phyloP scores from a whole-genome alignment of 371 early-diverging fungal species.

The Rhizopus delemar region DNA sequence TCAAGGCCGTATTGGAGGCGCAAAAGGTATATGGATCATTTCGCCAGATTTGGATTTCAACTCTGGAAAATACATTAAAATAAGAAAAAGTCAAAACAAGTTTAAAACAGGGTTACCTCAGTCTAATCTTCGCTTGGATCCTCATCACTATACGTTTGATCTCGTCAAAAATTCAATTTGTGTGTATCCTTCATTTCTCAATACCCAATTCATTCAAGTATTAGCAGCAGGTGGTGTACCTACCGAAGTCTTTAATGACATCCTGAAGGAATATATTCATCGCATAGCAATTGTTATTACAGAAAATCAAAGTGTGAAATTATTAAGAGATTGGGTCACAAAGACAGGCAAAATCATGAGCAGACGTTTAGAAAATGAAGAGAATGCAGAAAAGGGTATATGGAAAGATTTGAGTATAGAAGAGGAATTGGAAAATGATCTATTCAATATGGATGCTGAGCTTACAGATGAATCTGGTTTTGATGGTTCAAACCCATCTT shows the following conservation, averaged over 20 bases:
- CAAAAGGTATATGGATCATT: slow-evolving; percentile 54
- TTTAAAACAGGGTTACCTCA: slow-evolving; percentile 41
- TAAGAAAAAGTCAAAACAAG: slow-evolving; percentile 46
- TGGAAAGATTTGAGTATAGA: slow-evolving; percentile 25
- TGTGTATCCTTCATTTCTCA: slow-evolving; percentile 41
- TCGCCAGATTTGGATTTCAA: slow-evolving; percentile 36
- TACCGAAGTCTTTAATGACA: slow-evolving; percentile 35
- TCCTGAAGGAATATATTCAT: slow-evolving; percentile 40
- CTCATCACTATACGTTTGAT: slow-evolving; percentile 48
- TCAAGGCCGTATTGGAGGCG: slow-evolving; percentile 55
- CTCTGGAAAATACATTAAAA: slow-evolving; percentile 39
- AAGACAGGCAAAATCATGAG: slow-evolving; percentile 34
- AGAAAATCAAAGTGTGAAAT: slow-evolving; percentile 31
- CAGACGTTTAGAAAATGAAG: slow-evolving; percentile 37
- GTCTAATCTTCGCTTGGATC: slow-evolving; percentile 29
- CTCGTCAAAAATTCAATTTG: slow-evolving; percentile 40
- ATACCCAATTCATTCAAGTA: slow-evolving; percentile 53
- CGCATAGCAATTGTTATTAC: slow-evolving; percentile 32
- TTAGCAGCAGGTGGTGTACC: slow-evolving; percentile 45
- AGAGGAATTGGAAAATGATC: slow-evolving; percentile 29
- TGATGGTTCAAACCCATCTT: neutral
- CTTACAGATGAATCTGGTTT: slow-evolving; percentile 9
- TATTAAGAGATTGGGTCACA: slow-evolving; percentile 43
- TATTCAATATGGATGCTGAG: slow-evolving; percentile 10
- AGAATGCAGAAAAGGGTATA: slow-evolving; percentile 23